Base-by-base conservation (phyloP, 805 yeast species). In the Lipomyces lipofer region DNA sequence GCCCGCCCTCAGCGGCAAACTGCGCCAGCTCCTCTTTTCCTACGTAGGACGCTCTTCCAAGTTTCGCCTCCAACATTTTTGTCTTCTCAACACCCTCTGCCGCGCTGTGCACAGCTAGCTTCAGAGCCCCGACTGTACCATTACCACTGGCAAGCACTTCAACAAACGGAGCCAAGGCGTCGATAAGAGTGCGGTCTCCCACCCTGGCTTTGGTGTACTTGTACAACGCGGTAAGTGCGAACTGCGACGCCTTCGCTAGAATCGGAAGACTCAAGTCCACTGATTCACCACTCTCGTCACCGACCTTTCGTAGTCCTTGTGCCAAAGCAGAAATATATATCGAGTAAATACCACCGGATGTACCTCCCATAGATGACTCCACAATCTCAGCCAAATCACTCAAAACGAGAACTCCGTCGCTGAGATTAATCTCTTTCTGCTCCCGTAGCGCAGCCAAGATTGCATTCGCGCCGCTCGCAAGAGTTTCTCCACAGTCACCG, bases 401-500 rank as follows among this genome's bases (percentile, higher is more conserved):
- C 3, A 24, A 5, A 19, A 21, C 19, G 47, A 3, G 28, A 21
- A 46, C 43, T 9, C 45, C 40, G 17, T 36, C 43, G 6, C 35
- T 17, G 10, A 46, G 15, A 27, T 24, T 30, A 43, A 88, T 70
- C 36, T 5, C 36, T 15, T 21, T 4, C 10, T 24, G 25, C 9
- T 9, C 28, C 28, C 17, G 12, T 8, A 39, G 27, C 3, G 49
- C 49, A 4, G 19, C 8, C 3, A 46, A 27, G 10, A 91, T 78
- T 0, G 86, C 89, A 47, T 82, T 76, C 19, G 89, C 95, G 40
- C 97, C 97, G 21, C 80, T 77, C 5, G 82, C 87, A 54, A 91
- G 72, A 1, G 97, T 90, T 63, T 88, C 94, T 38, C 97, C 97
- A 72, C 97, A 90, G 67, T 90, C 97, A 64, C 97, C 97, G 69